A percentile compares a stretch with the other conserved stretches of the same genome.
phyloP scores from a whole-genome alignment of 306 rosid genomes.

The Inga leiocalycina region DNA sequence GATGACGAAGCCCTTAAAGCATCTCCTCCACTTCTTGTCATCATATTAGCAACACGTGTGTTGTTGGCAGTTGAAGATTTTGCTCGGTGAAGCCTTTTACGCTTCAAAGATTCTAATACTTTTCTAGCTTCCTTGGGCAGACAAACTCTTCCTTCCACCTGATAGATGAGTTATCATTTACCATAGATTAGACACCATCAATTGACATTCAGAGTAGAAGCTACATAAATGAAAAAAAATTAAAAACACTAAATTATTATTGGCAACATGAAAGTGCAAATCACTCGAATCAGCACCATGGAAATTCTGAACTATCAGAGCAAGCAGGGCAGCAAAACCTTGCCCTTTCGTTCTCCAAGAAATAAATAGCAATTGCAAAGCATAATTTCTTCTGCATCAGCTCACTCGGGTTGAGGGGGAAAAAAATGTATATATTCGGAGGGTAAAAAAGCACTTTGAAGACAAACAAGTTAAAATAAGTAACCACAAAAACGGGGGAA shows the following conservation, averaged over 20 bases:
- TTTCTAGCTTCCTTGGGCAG: conserved; percentile 56
- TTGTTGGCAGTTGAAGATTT: conserved; percentile 39
- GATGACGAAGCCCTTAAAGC: conserved; percentile 60
- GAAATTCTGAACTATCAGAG: neutral
- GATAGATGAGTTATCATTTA: conserved; percentile 16
- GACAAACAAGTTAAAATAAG: neutral
- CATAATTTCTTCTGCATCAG: neutral
- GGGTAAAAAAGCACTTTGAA: neutral
- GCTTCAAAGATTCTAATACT: conserved; percentile 57
- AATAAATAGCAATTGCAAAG: neutral
- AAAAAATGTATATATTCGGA: neutral
- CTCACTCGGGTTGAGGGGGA: neutral
- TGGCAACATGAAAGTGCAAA: neutral
- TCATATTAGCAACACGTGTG: conserved; percentile 39
- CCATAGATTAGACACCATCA: conserved; percentile 3
- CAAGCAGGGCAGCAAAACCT: neutral
- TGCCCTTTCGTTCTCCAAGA: neutral
- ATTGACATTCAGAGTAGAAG: conserved; percentile 12
- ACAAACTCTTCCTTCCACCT: conserved; percentile 76
- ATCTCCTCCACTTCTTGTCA: conserved; percentile 77
- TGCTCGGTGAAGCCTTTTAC: conserved; percentile 60
- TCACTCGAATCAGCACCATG: neutral
- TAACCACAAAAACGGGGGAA: neutral
- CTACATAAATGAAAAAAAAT: neutral
- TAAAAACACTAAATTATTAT: neutral